Evolutionary conservation across 129 eudicot genomes (phyloP).

Genomic region (Pseudognaphalium luteoalbum): DNA sequence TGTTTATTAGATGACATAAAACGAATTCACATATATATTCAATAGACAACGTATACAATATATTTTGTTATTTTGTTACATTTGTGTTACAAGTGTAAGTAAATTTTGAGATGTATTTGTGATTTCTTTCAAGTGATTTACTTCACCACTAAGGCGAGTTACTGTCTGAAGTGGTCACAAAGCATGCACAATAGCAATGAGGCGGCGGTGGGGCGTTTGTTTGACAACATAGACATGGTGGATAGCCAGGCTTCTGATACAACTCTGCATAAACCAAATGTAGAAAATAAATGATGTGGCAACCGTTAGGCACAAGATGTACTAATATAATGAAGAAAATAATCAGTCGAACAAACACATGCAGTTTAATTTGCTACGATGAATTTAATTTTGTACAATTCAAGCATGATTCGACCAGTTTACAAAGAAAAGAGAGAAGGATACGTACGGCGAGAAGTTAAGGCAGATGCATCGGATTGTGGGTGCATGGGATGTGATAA

Average conservation of each 20-base stretch:
- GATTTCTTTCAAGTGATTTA: not conserved
- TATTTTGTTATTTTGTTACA: not conserved
- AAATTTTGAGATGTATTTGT: not conserved
- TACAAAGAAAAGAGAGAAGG: not conserved
- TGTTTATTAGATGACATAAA: not conserved
- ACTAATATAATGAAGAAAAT: not conserved
- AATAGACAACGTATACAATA: no score
- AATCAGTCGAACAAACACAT: not conserved
- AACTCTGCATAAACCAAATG: slow-evolving; percentile 24
- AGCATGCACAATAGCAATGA: slow-evolving; percentile 34
- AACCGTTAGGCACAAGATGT: not conserved
- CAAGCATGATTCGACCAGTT: no score
- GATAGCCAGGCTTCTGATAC: slow-evolving; percentile 16
- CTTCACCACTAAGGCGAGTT: slow-evolving; percentile 11
- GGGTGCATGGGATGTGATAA: slow-evolving; percentile 20
- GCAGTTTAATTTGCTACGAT: not conserved
- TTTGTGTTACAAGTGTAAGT: not conserved
- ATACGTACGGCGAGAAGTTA: slow-evolving; percentile 24
- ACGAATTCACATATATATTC: not conserved
- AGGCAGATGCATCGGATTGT: slow-evolving; percentile 22
- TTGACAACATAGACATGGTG: slow-evolving; percentile 38
- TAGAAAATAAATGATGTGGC: not conserved
- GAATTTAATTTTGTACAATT: no score
- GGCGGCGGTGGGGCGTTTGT: slow-evolving; percentile 34
- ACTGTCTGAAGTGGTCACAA: slow-evolving; percentile 16